Conservation (phyloP, 805 yeast species). For the Soucietia sequanensis region DNA sequence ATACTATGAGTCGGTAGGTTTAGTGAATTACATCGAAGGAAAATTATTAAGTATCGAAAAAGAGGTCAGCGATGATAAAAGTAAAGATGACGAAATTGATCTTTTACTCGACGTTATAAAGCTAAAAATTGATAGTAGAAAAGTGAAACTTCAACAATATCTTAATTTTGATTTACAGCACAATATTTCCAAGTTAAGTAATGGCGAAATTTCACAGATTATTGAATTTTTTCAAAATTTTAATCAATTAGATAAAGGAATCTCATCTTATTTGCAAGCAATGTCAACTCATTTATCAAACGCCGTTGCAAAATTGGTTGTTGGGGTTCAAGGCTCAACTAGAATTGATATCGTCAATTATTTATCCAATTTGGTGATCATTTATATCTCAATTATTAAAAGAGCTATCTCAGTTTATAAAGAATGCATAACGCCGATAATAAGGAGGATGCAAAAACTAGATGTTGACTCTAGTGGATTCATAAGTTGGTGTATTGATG, state of each 20-base stretch:
- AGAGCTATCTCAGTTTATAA: constrained; percentile 57
- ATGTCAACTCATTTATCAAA: constrained; percentile 28
- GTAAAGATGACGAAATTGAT: constrained; percentile 17
- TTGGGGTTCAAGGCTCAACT: constrained; percentile 43
- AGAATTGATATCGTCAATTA: constrained; percentile 42
- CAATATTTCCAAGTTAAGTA: constrained; percentile 28
- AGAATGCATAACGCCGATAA: constrained; percentile 45
- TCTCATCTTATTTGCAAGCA: constrained; percentile 32
- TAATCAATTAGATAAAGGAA: constrained; percentile 35
- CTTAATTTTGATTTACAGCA: constrained; percentile 38
- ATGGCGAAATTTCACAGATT: constrained; percentile 30
- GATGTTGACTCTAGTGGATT: constrained; percentile 52
- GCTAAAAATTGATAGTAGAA: constrained; percentile 38
- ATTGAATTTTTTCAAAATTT: constrained; percentile 36
- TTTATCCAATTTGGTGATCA: constrained; percentile 37
- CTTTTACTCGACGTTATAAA: constrained; percentile 41
- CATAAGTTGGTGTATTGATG: constrained; percentile 75
- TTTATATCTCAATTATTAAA: constrained; percentile 44
- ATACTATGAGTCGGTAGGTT: constrained; percentile 46
- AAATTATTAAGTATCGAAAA: constrained; percentile 29
- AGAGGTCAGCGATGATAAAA: constrained; percentile 11
- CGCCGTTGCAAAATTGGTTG: constrained; percentile 33
- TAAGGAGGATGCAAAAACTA: constrained; percentile 23
- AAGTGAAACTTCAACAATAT: constrained; percentile 34
- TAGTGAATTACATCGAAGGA: constrained; percentile 35